Conservation (phyloP, 164 flowering plant genomes). For the Echeveria elegans region DNA sequence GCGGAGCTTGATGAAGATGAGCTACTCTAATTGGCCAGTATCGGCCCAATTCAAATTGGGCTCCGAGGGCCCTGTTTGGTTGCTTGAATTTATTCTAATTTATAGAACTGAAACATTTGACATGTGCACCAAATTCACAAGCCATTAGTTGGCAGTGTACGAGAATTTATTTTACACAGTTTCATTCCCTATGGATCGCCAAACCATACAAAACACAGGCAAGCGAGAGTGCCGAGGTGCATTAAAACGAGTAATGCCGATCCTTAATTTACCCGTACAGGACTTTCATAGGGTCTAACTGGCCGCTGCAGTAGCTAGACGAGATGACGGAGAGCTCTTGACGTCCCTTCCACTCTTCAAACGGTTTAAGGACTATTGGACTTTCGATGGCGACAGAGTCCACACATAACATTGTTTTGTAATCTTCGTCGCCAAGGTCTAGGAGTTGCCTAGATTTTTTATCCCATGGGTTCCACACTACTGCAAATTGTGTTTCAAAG, state of each 20-base stretch:
- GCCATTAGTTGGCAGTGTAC: no score
- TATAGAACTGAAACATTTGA: no score
- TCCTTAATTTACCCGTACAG: constrained; percentile 29
- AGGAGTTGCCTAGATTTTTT: constrained; percentile 63
- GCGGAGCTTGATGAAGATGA: neutral
- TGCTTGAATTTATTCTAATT: no score
- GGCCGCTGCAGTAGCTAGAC: constrained; percentile 90
- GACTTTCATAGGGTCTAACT: constrained; percentile 64
- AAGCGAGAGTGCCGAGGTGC: constrained; percentile 1
- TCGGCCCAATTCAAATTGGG: neutral
- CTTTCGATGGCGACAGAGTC: constrained; percentile 57
- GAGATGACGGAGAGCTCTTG: constrained; percentile 72
- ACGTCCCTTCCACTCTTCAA: constrained; percentile 66
- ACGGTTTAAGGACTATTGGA: constrained; percentile 53
- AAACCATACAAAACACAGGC: constrained; percentile 7
- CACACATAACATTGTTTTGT: constrained; percentile 57
- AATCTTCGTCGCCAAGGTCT: constrained; percentile 74
- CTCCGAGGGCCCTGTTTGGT: no score
- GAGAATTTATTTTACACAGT: neutral
- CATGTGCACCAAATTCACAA: no score
- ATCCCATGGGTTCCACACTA: constrained; percentile 93
- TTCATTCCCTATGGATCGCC: constrained; percentile 2
- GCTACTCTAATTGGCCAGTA: neutral
- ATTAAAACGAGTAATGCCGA: neutral
- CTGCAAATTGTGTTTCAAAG: constrained; percentile 28